Evolutionary conservation across 306 rosid species (phyloP), one percentile per base, ranked within the genome.

Genomic region (Corylus avellana): DNA sequence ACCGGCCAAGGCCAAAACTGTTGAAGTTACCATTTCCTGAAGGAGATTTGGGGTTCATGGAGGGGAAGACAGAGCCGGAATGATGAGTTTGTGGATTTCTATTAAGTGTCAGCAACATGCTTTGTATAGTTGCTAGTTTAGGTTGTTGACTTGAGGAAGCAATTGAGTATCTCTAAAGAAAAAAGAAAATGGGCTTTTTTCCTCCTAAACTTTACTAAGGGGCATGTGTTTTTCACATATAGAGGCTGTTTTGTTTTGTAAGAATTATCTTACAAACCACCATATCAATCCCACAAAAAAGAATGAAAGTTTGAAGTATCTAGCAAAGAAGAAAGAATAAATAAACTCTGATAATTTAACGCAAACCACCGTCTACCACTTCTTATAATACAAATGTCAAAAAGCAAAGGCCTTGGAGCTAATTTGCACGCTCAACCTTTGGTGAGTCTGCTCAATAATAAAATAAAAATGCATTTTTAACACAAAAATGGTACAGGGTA

Each of bases 1-100:
- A 12, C 88, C 89, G 17, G 80, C 88, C 27, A 90, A 90, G 70
- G 79, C 95, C 48, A 90, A 89, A 53, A 79, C 87, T 1, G 88
- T 92, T 14, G 54, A 89, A 79, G 89, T 90, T 10, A 13, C 88
- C 50, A 69, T 88, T 67, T 87, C 90, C 12, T 90, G 72, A 77
- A 70, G n/a, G 12, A 20, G 32, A 18, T 9, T 47, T 0, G 10
- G 27, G 35, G 50, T 20, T 57, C n/a, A 12, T n/a, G 68, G 27
- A 76, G 42, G 20, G 12, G 70, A 17, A 16, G 68, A 56, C 3
- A 14, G 6, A 51, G 55, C 11, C 16, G 53, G 2, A 12, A 14
- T 22, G 4, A 13, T 16, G 2, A 35, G 10, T 11, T 39, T 42
- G 4, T 50, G 12, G 63, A 8, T 12, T 9, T 29, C 11, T 54